Percentiles rank a stretch among this genome's conserved stretches.
Evolutionary conservation across 1,139 yeast species (phyloP).

Genomic region (Zygosaccharomyces sapae): DNA sequence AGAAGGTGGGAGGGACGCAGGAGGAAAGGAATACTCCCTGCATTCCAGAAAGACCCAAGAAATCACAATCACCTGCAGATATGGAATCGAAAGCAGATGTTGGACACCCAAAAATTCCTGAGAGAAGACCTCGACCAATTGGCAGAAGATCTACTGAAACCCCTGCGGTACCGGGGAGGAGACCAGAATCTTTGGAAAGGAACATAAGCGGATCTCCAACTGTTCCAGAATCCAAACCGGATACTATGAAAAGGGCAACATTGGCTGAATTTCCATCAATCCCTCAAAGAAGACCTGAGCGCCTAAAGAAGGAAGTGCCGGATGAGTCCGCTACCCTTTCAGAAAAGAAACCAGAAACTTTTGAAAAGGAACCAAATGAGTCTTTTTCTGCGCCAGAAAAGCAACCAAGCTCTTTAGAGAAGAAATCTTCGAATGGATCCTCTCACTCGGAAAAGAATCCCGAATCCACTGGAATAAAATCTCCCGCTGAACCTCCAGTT

Average conservation of each 20-base stretch:
- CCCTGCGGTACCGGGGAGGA: background rate
- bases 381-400: background rate
- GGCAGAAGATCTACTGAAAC: background rate
- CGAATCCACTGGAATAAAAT: background rate
- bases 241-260: too few species aligned
- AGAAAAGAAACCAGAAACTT: too few species aligned
- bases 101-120: constrained; percentile 1
- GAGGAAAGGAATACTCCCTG: background rate
- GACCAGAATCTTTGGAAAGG: too few species aligned
- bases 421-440: background rate
- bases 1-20: background rate
- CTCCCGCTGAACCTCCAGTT: background rate
- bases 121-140: background rate
- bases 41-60: constrained; percentile 6
- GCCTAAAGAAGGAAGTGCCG: too few species aligned
- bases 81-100: constrained; percentile 1
- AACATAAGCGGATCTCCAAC: too few species aligned
- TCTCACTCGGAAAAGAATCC: background rate
- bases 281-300: too few species aligned
- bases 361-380: too few species aligned
- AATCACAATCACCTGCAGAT: constrained; percentile 4
- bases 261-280: too few species aligned
- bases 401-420: background rate
- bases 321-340: too few species aligned
- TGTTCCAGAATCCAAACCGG: too few species aligned